Evolutionary conservation across 164 flowering plant species (phyloP).

Genomic region (Kalanchoe fedtschenkoi): DNA sequence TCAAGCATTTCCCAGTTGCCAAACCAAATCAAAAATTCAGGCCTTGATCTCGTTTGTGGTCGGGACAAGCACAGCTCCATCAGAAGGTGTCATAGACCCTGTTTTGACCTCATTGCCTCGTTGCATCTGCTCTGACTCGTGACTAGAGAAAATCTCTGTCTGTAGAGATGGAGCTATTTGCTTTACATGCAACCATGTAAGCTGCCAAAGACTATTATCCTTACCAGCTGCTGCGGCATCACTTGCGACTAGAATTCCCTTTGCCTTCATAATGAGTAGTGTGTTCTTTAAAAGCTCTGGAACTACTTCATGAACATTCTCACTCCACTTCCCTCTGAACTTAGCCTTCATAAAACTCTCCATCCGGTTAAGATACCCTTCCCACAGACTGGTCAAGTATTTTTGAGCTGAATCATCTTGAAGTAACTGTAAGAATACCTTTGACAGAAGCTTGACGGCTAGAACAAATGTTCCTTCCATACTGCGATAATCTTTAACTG

Average conservation of each 20-base stretch:
- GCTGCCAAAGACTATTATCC: slow-evolving; percentile 54
- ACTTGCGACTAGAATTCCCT: slow-evolving; percentile 35
- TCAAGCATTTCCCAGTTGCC: too few relatives aligned
- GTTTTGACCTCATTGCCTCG: neutral
- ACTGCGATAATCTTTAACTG: slow-evolving; percentile 38
- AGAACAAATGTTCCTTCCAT: slow-evolving; percentile 42
- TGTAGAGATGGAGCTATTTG: slow-evolving; percentile 42
- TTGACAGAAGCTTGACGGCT: slow-evolving; percentile 36
- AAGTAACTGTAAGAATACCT: slow-evolving; percentile 35
- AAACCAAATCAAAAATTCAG: neutral
- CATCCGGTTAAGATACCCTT: slow-evolving; percentile 38
- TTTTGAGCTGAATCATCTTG: slow-evolving; percentile 23
- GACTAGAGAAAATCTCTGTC: slow-evolving; percentile 38
- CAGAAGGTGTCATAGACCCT: slow-evolving; percentile 8
- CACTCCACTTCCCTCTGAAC: slow-evolving; percentile 39
- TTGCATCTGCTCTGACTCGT: slow-evolving; percentile 16
- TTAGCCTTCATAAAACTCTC: slow-evolving; percentile 38
- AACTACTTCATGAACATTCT: slow-evolving; percentile 43
- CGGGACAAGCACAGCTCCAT: slow-evolving; percentile 13
- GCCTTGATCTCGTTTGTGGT: slow-evolving; percentile 13
- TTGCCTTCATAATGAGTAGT: slow-evolving; percentile 42
- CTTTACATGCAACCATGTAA: slow-evolving; percentile 53
- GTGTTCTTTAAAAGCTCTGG: slow-evolving; percentile 54
- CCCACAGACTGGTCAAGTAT: slow-evolving; percentile 43
- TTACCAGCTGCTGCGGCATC: slow-evolving; percentile 26